phyloP scores from a whole-genome alignment of 2,329 filamentous ascomycete genomes.

The Alternaria incomplexa region DNA sequence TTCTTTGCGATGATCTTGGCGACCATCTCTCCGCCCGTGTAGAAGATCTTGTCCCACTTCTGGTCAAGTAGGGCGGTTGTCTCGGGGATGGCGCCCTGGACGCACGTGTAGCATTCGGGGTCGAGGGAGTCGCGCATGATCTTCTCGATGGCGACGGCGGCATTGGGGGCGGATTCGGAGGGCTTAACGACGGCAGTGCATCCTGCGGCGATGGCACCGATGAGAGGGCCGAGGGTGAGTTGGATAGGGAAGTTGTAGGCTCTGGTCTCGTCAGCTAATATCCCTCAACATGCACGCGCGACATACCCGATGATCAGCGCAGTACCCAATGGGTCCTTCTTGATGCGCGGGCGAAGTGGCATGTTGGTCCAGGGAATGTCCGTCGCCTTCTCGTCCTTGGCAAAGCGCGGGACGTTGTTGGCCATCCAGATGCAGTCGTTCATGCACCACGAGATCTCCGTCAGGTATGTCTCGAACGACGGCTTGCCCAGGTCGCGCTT shows the following conservation, averaged over 20 bases:
- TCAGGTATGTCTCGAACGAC: slow-evolving; percentile 72
- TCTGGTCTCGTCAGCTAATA: slow-evolving; percentile 44
- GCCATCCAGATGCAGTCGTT: slow-evolving; percentile 81
- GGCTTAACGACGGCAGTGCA: slow-evolving; percentile 92
- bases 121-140: slow-evolving; percentile 80
- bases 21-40: slow-evolving; percentile 80
- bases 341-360: slow-evolving; percentile 74
- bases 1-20: slow-evolving; percentile 65
- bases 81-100: slow-evolving; percentile 83
- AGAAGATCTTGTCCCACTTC: slow-evolving; percentile 98
- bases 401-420: slow-evolving; percentile 80
- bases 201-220: slow-evolving; percentile 90
- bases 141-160: slow-evolving; percentile 79
- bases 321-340: slow-evolving; percentile 85
- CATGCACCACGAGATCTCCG: slow-evolving; percentile 78
- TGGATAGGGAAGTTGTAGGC: slow-evolving; percentile 95
- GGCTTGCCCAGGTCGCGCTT: slow-evolving; percentile 80
- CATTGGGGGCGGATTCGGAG: slow-evolving; percentile 78
- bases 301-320: slow-evolving; percentile 72
- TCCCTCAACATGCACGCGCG: not conserved
- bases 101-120: slow-evolving; percentile 72
- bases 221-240: slow-evolving; percentile 76
- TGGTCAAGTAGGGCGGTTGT: slow-evolving; percentile 81
- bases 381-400: slow-evolving; percentile 76
- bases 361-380: slow-evolving; percentile 73